Evolutionary conservation across 306 rosid genomes (phyloP).

Genomic region (Ziziphus jujuba): DNA sequence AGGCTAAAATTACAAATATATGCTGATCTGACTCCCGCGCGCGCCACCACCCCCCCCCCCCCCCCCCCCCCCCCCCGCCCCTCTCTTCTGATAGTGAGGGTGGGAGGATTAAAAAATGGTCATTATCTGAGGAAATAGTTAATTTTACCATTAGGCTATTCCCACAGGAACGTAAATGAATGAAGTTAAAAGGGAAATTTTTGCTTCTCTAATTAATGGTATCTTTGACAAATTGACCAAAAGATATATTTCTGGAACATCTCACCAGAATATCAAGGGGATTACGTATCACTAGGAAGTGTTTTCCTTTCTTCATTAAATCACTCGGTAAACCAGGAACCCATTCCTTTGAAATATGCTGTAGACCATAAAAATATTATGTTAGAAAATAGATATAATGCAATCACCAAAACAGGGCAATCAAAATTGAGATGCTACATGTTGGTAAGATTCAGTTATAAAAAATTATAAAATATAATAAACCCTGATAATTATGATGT

Average conservation of each 20-base stretch:
- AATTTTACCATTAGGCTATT: no score
- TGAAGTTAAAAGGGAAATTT: neutral
- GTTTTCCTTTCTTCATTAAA: conserved; percentile 71
- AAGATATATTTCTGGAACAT: conserved; percentile 10
- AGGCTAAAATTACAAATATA: conserved; percentile 1
- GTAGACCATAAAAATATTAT: conserved; percentile 21
- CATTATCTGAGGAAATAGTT: no score
- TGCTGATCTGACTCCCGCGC: no score
- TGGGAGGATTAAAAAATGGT: no score
- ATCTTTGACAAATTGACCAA: conserved; percentile 12
- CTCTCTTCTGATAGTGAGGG: no score
- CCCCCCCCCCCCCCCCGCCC: no score
- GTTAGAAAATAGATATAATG: conserved; percentile 7
- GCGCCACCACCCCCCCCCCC: no score
- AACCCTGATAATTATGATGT: neutral
- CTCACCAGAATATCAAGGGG: conserved; percentile 79
- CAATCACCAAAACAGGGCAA: conserved; percentile 13
- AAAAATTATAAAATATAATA: neutral
- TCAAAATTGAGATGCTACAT: neutral
- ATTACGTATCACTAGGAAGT: conserved; percentile 71
- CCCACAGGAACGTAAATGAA: no score
- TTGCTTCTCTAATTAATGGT: conserved; percentile 7
- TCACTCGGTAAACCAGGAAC: conserved; percentile 58
- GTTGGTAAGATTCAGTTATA: neutral
- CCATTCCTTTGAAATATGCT: conserved; percentile 78